A percentile compares a stretch with the other conserved stretches of the same genome.
Evolutionary conservation across 2,329 filamentous ascomycete species (phyloP).

Genomic region (Aspergillus sp.): DNA sequence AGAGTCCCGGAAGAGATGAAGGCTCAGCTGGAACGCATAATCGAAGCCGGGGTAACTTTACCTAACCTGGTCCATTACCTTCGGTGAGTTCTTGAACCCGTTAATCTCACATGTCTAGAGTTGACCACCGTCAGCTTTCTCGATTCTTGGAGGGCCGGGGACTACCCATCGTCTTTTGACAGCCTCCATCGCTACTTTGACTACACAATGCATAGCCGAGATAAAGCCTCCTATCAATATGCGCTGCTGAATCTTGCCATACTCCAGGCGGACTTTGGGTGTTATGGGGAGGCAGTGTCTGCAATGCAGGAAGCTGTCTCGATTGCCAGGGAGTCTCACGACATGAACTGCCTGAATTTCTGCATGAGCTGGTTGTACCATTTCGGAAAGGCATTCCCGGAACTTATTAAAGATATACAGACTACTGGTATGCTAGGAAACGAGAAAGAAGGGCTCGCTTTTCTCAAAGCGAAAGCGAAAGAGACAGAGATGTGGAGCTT

Average conservation of each 20-base stretch:
- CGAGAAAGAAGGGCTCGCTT: slow-evolving; percentile 79
- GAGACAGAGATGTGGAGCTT: slow-evolving; percentile 85
- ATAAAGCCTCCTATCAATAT: slow-evolving; percentile 90
- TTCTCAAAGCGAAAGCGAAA: slow-evolving; percentile 82
- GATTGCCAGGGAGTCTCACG: slow-evolving; percentile 90
- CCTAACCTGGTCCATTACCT: slow-evolving; percentile 79
- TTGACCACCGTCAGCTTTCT: slow-evolving; percentile 66
- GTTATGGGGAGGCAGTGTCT: slow-evolving; percentile 83
- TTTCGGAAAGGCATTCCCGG: slow-evolving; percentile 83
- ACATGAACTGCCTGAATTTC: slow-evolving; percentile 91
- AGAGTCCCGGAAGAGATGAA: slow-evolving; percentile 77
- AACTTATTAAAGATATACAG: slow-evolving; percentile 71
- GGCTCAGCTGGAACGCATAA: slow-evolving; percentile 69
- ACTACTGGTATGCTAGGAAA: slow-evolving; percentile 75
- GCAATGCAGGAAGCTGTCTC: slow-evolving; percentile 95
- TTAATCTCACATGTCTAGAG: background rate
- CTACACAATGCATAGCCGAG: slow-evolving; percentile 85
- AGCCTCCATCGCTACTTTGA: slow-evolving; percentile 94
- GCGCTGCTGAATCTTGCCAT: slow-evolving; percentile 92
- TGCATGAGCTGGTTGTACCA: slow-evolving; percentile 95
- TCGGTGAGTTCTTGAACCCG: slow-evolving; percentile 51
- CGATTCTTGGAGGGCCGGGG: slow-evolving; percentile 88
- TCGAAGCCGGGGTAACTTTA: slow-evolving; percentile 68
- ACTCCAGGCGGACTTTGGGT: slow-evolving; percentile 93
- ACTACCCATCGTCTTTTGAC: slow-evolving; percentile 89